Base-by-base conservation (phyloP, 495 filamentous ascomycete species). In the Cercophora scortea region DNA sequence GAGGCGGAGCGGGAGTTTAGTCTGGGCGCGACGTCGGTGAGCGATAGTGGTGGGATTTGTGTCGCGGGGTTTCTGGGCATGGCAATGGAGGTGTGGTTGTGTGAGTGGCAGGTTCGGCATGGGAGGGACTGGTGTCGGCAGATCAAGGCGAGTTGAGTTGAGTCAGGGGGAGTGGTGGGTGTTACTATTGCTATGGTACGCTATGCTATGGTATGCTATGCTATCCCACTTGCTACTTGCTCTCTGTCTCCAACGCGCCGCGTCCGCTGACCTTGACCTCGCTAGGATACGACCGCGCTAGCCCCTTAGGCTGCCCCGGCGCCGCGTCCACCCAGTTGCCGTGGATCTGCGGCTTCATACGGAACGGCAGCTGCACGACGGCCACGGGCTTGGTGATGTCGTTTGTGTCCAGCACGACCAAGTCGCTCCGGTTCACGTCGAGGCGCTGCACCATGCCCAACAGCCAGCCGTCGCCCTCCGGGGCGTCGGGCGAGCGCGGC, bases 1-100 rank as follows among this genome's bases (percentile, higher is more conserved):
- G 66, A 75, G 7, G 78, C 81, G 36, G 92, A 96, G 42, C 75
- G 93, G 15, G 93, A 98, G 70, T 96, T 96, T 61, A 90, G 87
- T 44, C 71, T 98, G 3, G 83, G 86, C 2, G 93, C 91, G 0
- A 90, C 88, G 15, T 95, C 86, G 42, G 93, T 96, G 40, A 94
- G 89, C 65, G 93, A 98, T 65, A 89, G 86, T 32, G 92, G 72
- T 0, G 93, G 93, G 0, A 94, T 98, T 41, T 95, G 87, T 64
- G 77, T 95, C 25, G 92, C 93, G 1, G 87, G 89, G 0, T 88
- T 98, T 42, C 44, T 96, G 2, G 81, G 89, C 45, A 87, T 96
- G 83, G 78, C 67, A n/a, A 76, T 95, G 70, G 92, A 96, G 71
- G 79, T 85, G 8, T 79, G 76, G 69, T 66, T 98, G 34, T 98